Base-by-base conservation (phyloP, 345 rosid species). In the Brassica incana region DNA sequence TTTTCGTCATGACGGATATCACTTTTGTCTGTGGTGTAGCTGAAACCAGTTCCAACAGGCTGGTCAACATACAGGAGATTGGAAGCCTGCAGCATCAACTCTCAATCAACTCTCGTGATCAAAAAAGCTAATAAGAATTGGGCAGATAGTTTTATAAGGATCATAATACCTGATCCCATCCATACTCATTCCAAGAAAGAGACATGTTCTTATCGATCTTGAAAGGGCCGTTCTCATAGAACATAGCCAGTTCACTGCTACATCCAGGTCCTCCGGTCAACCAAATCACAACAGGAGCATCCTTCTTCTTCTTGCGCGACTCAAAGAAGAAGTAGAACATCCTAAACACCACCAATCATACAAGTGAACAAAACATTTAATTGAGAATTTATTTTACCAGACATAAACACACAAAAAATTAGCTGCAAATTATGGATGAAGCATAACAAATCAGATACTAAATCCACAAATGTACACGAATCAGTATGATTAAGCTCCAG, bases 201-300 rank as follows among this genome's bases (percentile, higher is more conserved):
- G 98, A 90, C 97, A 93, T 75, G 82, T 96, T 93, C 60, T 86
- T 60, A 11, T 90, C 84, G 78, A 96, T 90, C 72, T 67, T 76
- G 82, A 92, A 96, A 67, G 99, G 98, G 29, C 99, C 99, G 54
- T 96, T 96, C 85, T 96, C 99, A 81, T 96, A 93, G 86, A 96
- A 96, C 88, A 96, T 64, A 82, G 99, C 99, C 87, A 96, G 77
- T 76, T 96, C 99, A 74, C 98, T 92, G 75, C 99, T 93, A 75
- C 99, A 93, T 40, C 99, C 99, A 20, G 99, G 99, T 8, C 99
- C 98, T 81, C 99, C 99, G 11, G 97, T 93, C 90, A 96, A 88
- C 99, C 98, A 96, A 65, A 96, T 91, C 66, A 96, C 99, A 69
- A 96, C 76, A 58, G 99, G 99, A 50, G 86, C 97, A 63, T 84